Conservation (phyloP, 2,329 filamentous ascomycete species). For the Fusarium citri region DNA sequence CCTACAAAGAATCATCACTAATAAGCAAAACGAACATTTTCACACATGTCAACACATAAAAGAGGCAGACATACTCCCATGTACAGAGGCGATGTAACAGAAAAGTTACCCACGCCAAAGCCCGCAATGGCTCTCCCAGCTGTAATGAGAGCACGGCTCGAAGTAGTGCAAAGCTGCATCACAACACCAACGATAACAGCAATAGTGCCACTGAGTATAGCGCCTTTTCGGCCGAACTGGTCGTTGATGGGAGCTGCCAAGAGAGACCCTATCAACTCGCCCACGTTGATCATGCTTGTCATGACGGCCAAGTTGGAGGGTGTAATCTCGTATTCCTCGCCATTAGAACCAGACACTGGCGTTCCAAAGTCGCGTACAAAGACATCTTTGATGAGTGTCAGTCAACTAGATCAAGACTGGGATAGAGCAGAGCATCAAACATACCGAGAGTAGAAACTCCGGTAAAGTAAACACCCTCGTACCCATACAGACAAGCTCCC, state of each 20-base stretch:
- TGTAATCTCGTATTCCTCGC: slow-evolving; percentile 43
- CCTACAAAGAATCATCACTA: slow-evolving; percentile 20
- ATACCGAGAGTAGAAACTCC: slow-evolving; percentile 51
- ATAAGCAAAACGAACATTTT: background rate
- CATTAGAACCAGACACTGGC: slow-evolving; percentile 8
- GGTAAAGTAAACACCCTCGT: slow-evolving; percentile 52
- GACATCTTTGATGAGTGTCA: slow-evolving; percentile 40
- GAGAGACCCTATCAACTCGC: slow-evolving; percentile 53
- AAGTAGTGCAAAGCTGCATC: slow-evolving; percentile 44
- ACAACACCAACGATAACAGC: slow-evolving; percentile 45
- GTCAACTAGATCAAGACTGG: background rate
- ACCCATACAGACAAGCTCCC: slow-evolving; percentile 53
- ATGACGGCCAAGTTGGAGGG: slow-evolving; percentile 45
- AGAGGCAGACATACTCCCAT: slow-evolving; percentile 47
- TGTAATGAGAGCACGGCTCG: slow-evolving; percentile 40
- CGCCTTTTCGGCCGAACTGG: slow-evolving; percentile 48
- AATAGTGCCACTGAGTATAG: slow-evolving; percentile 46
- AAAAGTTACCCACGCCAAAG: slow-evolving; percentile 52
- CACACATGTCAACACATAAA: background rate
- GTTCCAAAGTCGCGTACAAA: slow-evolving; percentile 51
- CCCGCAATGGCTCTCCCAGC: slow-evolving; percentile 40
- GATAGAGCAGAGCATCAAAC: background rate
- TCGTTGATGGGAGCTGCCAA: slow-evolving; percentile 54
- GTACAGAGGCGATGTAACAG: slow-evolving; percentile 53
- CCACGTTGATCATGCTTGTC: slow-evolving; percentile 55